These are phyloP conservation scores for Beauveria varroae DNA, from an alignment of 2,329 filamentous ascomycete genomes.

Conservation along the genomic window DNA sequence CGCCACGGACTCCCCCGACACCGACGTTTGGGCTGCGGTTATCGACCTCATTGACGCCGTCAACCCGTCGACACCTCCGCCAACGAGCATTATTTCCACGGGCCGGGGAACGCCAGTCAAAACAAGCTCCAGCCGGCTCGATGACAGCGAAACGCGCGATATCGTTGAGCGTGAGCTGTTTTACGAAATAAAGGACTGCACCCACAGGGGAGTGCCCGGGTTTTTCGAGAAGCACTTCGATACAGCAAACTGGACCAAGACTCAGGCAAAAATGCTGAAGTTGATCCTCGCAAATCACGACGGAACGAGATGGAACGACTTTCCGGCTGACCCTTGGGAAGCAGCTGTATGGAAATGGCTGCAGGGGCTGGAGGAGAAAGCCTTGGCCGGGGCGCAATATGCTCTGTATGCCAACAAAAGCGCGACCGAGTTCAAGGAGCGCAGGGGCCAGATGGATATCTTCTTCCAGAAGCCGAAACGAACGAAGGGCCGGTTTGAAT, in stretches of 20 bases:
- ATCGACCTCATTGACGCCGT: conserved; percentile 7
- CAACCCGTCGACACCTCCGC: conserved; percentile 2
- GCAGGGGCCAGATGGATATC: conserved; percentile 17
- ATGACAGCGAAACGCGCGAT: conserved; percentile 9
- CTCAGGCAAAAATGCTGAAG: conserved; percentile 9
- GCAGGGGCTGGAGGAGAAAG: not conserved
- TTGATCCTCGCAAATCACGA: conserved; percentile 3
- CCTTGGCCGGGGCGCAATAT: conserved; percentile 4
- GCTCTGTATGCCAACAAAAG: conserved; percentile 14
- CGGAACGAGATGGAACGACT: conserved; percentile 1
- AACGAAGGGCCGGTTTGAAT: conserved; percentile 5
- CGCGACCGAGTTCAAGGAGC: conserved; percentile 16
- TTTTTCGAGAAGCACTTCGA: conserved; percentile 12
- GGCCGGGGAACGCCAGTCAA: conserved; percentile 6
- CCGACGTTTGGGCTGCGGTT: conserved; percentile 8
- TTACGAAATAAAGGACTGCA: conserved; percentile 8
- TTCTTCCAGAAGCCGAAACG: conserved; percentile 15
- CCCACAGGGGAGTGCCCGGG: conserved; percentile 5
- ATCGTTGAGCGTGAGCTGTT: conserved; percentile 10
- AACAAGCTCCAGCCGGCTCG: conserved; percentile 10
- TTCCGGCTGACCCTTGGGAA: conserved; percentile 4
- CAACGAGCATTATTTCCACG: conserved; percentile 1
- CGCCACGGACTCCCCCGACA: conserved; percentile 2
- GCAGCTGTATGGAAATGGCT: conserved; percentile 7
- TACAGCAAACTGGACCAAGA: conserved; percentile 6